Base-by-base conservation (phyloP, 2,329 filamentous ascomycete genomes). In the Tolypocladium paradoxum region DNA sequence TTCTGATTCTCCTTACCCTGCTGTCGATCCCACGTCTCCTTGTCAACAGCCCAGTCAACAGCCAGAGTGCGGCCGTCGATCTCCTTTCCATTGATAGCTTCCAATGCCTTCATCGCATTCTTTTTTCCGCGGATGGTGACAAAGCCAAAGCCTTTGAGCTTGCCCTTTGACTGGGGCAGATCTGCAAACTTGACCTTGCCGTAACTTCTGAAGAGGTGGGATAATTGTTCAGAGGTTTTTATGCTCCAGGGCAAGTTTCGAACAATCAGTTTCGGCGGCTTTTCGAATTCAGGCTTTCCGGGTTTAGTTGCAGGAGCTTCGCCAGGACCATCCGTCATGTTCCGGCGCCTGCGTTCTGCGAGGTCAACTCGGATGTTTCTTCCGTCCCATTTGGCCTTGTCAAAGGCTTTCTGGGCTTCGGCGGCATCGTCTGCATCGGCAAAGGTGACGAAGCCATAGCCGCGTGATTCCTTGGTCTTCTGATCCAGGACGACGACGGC, bases 31-130 rank as follows among this genome's bases (percentile, higher is more conserved):
- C 90, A 99, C 7, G 85, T 83, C 43, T 85, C 79, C 73, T 95
- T 96, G 56, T 96, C 90, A 4, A 97, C 90, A 34, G 95, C 92
- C 89, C 90, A 99, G 71, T 99, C 93, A 7, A 99, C 93, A 31
- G 92, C 93, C 56, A 99, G 70, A 9, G 85, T 87, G 62, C 93
- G 81, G 2, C 91, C 93, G 66, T 96, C 91, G 22, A 99, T 78
- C 56, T 87, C 82, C 67, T 89, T 96, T 54, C 92, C 93, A 69
- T 97, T 99, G 60, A 97, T 76, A 24, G 78, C 83, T 55, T 86
- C 83, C 54, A 99, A 76, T 2, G 93, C 93, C 67, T 84, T 90
- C 69, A 97, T 88, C 0, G 93, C 92, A 68, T 97, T 96, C 71
- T 90, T 92, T 64, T 79, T 84, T 43, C 91, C 90, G 55, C 91